Base-by-base conservation (phyloP, 768 basidiomycete species). In the Paxillus ammoniavirescens region DNA sequence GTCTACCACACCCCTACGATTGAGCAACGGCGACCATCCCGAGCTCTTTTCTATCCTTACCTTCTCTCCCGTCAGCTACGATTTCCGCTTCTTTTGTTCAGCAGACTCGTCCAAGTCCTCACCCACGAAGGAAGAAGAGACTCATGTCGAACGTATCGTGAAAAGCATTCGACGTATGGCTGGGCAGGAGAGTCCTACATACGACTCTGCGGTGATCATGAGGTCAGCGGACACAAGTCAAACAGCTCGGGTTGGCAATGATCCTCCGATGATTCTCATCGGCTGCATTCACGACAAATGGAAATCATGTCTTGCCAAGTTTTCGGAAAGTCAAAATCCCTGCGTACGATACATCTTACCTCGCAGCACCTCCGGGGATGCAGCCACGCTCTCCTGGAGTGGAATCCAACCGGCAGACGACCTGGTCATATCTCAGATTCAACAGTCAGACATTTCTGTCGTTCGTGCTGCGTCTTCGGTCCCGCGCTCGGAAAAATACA, bases 71-170 rank as follows among this genome's bases (percentile, higher is more conserved):
- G 2, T 43, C 8, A 55, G 44, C 21, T 47, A 52, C 14, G 55
- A 57, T 3, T 65, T 57, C 38, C 18, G 30, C 23, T 52, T 55
- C 18, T 64, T 64, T 40, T 68, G 64, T 21, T 63, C 61, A 1
- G 51, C 38, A 28, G 55, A 58, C 1, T 55, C 57, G 15, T 36
- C 28, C 8, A 10, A 23, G n/a, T 44, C 50, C 8, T 23, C 17
- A 8, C 54, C 52, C 6, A 57, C 42, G 9, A 41, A 53, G 26
- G 49, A 5, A 2, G 61, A 61, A 37, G 23, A 57, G 33, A 37
- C 42, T 3, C 61, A 70, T 14, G 38, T 64, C 43, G 46, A 46
- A 42, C 49, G 53, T 12, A 44, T 65, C 17, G 54, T 66, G 15
- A 40, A 49, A 40, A 23, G 17, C 7, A 18, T 67, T 26, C 46